A percentile compares a stretch with the other conserved stretches of the same genome.
These are phyloP conservation scores for Bipolaris oryzae DNA, from an alignment of 2,329 filamentous ascomycete genomes.

Conservation along the genomic window DNA sequence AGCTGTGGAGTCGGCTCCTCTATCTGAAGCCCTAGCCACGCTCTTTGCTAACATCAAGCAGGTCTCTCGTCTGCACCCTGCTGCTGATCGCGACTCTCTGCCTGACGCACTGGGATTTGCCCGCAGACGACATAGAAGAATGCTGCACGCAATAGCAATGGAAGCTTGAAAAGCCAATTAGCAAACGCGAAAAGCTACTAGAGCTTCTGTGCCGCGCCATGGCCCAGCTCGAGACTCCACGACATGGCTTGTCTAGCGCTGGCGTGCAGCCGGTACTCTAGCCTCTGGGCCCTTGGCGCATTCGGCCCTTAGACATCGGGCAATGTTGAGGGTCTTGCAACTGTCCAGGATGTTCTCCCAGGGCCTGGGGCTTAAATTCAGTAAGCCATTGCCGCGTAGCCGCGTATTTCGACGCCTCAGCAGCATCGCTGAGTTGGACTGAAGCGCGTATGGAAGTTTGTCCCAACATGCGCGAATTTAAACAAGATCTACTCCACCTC, in stretches of 20 bases:
- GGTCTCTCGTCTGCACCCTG: constrained; percentile 4
- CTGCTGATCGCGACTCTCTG: constrained; percentile 10
- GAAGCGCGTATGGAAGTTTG: constrained; percentile 4
- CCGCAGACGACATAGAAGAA: constrained; percentile 2
- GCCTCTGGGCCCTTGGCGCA: constrained; percentile 15
- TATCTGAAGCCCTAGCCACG: not conserved
- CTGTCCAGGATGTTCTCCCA: constrained; percentile 13
- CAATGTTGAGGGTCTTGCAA: constrained; percentile 21
- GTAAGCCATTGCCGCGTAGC: constrained; percentile 7
- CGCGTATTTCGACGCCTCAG: constrained; percentile 1
- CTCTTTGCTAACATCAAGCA: not conserved
- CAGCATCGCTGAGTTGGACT: not conserved
- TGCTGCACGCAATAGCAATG: constrained; percentile 4
- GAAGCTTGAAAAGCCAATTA: constrained; percentile 7
- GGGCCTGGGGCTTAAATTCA: constrained; percentile 14
- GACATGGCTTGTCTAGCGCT: constrained; percentile 15
- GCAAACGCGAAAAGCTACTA: constrained; percentile 1
- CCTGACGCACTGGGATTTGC: not conserved
- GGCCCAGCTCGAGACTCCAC: constrained; percentile 1
- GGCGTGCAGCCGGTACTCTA: constrained; percentile 15
- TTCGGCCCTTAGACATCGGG: constrained; percentile 9
- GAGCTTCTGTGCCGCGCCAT: constrained; percentile 6
- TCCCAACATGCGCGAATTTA: constrained; percentile 12
- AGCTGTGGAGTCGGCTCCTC: constrained; percentile 7
- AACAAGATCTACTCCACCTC: not conserved